A percentile compares a stretch with the other conserved stretches of the same genome.
Conservation (phyloP, 768 basidiomycete species). For the Suillus fuscotomentosus region DNA sequence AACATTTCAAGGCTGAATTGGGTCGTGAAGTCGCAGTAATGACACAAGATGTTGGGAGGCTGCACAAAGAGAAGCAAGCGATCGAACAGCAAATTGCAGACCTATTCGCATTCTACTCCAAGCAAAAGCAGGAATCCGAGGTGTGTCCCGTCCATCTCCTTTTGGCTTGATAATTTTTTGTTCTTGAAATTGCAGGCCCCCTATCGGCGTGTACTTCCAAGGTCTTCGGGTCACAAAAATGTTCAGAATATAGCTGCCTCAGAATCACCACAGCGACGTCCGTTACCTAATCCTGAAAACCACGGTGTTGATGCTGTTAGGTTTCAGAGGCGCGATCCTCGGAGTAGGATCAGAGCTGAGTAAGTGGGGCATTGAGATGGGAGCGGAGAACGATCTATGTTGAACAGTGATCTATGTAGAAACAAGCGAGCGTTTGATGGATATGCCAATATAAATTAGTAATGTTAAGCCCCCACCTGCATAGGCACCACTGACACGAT, state of each 20-base stretch:
- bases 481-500: not conserved
- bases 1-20: constrained; percentile 83
- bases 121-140: constrained; percentile 50
- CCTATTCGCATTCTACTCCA: constrained; percentile 69
- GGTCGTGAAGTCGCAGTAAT: constrained; percentile 70
- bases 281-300: constrained; percentile 28
- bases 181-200: constrained; percentile 17
- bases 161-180: not conserved
- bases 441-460: not conserved
- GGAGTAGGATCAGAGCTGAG: not conserved
- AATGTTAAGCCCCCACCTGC: not conserved
- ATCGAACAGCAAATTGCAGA: constrained; percentile 74
- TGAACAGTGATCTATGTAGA: not conserved
- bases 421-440: not conserved
- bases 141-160: constrained; percentile 15
- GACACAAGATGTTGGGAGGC: constrained; percentile 68
- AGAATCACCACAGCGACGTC: constrained; percentile 19
- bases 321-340: not conserved
- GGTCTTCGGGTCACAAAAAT: constrained; percentile 20
- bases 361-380: not conserved
- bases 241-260: constrained; percentile 27
- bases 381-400: not conserved
- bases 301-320: not conserved
- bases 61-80: constrained; percentile 62
- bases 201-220: constrained; percentile 22